Evolutionary conservation across 129 eudicot species (phyloP).

Genomic region (Gnaphalium uliginosum): DNA sequence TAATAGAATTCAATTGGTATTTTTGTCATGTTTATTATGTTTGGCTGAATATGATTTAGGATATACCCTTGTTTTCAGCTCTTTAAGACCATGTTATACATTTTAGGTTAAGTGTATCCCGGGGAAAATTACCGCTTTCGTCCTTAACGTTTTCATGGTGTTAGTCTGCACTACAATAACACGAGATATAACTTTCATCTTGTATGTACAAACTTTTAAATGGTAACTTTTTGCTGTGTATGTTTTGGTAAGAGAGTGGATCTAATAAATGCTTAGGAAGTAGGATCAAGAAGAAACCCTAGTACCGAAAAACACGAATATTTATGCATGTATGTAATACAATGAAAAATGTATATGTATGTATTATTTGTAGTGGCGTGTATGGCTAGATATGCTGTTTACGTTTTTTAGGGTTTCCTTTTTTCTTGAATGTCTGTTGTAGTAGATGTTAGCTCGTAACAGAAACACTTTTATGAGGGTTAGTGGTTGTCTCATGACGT

Average conservation of each 20-base stretch:
- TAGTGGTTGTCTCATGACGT: background rate
- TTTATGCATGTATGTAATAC: too few relatives aligned
- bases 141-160: background rate
- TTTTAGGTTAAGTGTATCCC: background rate
- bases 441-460: too few relatives aligned
- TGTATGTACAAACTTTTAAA: background rate
- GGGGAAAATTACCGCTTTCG: background rate
- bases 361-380: background rate
- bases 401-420: background rate
- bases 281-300: background rate
- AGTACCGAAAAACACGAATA: too few relatives aligned
- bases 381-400: background rate
- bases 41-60: slow-evolving; percentile 14
- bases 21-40: background rate
- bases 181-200: slow-evolving; percentile 21
- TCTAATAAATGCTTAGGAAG: slow-evolving; percentile 13
- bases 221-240: background rate
- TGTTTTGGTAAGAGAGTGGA: slow-evolving; percentile 15
- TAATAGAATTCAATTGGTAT: background rate
- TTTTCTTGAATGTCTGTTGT: background rate
- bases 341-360: too few relatives aligned
- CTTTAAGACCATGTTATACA: background rate
- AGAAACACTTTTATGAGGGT: background rate
- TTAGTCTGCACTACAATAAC: slow-evolving; percentile 6
- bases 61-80: slow-evolving; percentile 4